phyloP scores from a whole-genome alignment of 2,329 filamentous ascomycete species.

The Diplodia intermedia region DNA sequence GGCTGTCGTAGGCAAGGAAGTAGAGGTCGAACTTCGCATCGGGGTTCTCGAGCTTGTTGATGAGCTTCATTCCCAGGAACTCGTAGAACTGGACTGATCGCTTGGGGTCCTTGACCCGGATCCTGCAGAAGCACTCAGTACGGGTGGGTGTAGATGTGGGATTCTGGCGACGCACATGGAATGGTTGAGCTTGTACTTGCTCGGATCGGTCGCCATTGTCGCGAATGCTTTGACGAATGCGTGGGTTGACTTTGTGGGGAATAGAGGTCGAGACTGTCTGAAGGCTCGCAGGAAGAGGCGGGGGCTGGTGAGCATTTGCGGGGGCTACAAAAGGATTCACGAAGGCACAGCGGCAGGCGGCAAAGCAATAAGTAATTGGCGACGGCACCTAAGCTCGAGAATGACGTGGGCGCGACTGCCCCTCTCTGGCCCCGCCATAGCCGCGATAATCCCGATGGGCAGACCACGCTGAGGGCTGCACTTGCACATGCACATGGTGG shows the following conservation, averaged over 20 bases:
- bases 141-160: background rate
- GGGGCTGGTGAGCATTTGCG: slow-evolving; percentile 24
- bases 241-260: slow-evolving; percentile 32
- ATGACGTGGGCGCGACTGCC: slow-evolving; percentile 31
- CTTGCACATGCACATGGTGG: no score
- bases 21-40: slow-evolving; percentile 95
- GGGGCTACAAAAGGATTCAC: background rate
- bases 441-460: slow-evolving; percentile 17
- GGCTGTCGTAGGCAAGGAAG: slow-evolving; percentile 87
- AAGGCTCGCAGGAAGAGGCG: slow-evolving; percentile 24
- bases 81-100: slow-evolving; percentile 88
- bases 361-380: slow-evolving; percentile 8
- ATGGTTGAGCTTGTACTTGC: slow-evolving; percentile 71
- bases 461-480: slow-evolving; percentile 6
- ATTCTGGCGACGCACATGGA: slow-evolving; percentile 49
- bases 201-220: slow-evolving; percentile 64
- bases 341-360: background rate
- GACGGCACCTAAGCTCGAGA: slow-evolving; percentile 12
- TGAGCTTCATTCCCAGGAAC: slow-evolving; percentile 83
- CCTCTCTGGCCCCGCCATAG: slow-evolving; percentile 23
- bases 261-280: slow-evolving; percentile 1
- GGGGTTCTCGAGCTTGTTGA: slow-evolving; percentile 81
- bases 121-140: slow-evolving; percentile 60
- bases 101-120: slow-evolving; percentile 94
- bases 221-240: slow-evolving; percentile 44